Conservation (phyloP, 768 basidiomycete genomes). For the Strobilomyces echinocephalus region DNA sequence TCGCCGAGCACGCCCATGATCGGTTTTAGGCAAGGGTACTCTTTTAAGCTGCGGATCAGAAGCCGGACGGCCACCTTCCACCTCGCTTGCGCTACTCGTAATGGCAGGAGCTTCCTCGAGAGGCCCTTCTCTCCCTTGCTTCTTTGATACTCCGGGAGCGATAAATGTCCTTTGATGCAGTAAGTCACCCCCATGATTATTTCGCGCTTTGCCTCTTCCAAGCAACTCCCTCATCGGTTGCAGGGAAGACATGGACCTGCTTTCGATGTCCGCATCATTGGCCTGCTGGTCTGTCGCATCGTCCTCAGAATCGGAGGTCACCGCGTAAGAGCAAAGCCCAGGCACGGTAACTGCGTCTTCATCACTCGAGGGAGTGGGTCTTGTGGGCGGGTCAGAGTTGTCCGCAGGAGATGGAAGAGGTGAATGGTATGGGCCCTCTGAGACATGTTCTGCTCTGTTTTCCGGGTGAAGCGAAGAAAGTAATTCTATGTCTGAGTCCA, state of each 20-base stretch:
- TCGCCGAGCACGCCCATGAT: conserved; percentile 30
- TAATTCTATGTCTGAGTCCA: conserved; percentile 11
- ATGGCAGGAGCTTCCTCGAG: conserved; percentile 11
- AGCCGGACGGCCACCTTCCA: conserved; percentile 10
- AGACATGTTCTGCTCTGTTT: not conserved
- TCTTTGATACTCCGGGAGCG: conserved; percentile 4
- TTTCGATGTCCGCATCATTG: not conserved
- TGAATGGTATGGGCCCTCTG: not conserved
- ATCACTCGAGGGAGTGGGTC: not conserved
- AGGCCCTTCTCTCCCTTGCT: conserved; percentile 1
- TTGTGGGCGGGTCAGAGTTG: not conserved
- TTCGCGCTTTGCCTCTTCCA: conserved; percentile 9
- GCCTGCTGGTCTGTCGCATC: not conserved
- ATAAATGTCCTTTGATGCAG: not conserved
- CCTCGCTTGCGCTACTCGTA: conserved; percentile 11
- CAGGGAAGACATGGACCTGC: conserved; percentile 5
- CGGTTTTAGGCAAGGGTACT: conserved; percentile 31
- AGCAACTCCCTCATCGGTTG: conserved; percentile 11
- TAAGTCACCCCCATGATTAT: conserved; percentile 1
- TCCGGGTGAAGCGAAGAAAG: conserved; percentile 4
- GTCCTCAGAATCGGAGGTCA: conserved; percentile 8
- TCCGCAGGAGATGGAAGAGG: not conserved
- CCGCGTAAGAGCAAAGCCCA: not conserved
- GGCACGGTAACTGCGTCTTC: not conserved
- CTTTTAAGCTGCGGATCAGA: conserved; percentile 25